Evolutionary conservation across 2,329 filamentous ascomycete species (phyloP), one percentile per base, ranked within the genome.

Genomic region (Colletotrichum tamarilloi): DNA sequence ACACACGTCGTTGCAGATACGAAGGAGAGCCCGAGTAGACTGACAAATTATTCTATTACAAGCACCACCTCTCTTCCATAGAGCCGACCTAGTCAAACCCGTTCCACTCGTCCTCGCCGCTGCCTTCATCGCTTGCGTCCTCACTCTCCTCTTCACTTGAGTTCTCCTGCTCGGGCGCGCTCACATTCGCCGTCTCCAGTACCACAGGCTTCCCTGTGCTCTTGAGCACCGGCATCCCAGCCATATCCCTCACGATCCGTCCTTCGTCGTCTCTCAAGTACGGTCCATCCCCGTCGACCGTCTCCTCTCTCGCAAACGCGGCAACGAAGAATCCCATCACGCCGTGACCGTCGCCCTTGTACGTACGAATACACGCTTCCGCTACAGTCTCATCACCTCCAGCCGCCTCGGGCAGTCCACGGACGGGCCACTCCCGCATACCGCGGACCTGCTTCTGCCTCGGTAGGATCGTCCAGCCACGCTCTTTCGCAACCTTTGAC

Each of bases 301-400:
- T 73, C 53, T 70, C 53, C 81, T 93, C 89, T 66, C 94, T 87
- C 3, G 94, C 88, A 82, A 99, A 98, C 0, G 89, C 94, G n/a
- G 91, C 95, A 24, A 98, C 94, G 78, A 99, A 99, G 83, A 99
- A 98, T 0, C 97, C 96, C 90, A 98, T 98, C 1, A 95, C 94
- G 0, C 95, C 95, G 75, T 93, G 90, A 11, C 92, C 92, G 77
- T 96, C 95, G 30, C 91, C 93, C 77, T 95, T 94, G 81, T 93
- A 92, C 38, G 94, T 94, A 72, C 96, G 87, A 68, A 98, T 92
- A 79, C 95, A 98, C 3, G 89, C 93, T 30, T 96, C 92, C 6
- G 92, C 89, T 1, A 94, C 81, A 3, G 86, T 82, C 53, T 86
- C 79, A 64, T 91, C 84, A 1, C 87, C 88, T 5, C 78, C 78